Evolutionary conservation across 768 basidiomycete genomes (phyloP).

Genomic region (Agaricus blazei): DNA sequence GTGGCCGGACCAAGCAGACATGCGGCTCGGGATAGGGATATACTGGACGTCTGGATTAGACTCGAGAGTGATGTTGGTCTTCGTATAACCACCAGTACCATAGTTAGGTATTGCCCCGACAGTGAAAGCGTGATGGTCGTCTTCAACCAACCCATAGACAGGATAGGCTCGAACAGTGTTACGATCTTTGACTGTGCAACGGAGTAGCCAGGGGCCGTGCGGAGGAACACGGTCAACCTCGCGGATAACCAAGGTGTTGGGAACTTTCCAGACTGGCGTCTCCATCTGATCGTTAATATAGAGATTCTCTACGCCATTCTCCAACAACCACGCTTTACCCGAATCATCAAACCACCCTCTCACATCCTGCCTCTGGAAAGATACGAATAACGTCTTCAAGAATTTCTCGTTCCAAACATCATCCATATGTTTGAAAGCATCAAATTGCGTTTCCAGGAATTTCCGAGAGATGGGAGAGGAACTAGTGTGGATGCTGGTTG

Average conservation of each 20-base stretch:
- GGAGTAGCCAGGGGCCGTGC: slow-evolving; percentile 25
- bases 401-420: slow-evolving; percentile 30
- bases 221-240: slow-evolving; percentile 16
- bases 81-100: slow-evolving; percentile 25
- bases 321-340: slow-evolving; percentile 22
- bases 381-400: slow-evolving; percentile 23
- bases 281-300: slow-evolving; percentile 5
- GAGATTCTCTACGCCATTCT: slow-evolving; percentile 13
- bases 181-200: not conserved
- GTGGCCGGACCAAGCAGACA: slow-evolving; percentile 26
- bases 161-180: slow-evolving; percentile 15
- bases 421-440: slow-evolving; percentile 20
- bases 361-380: slow-evolving; percentile 19
- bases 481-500: slow-evolving; percentile 22
- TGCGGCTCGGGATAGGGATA: slow-evolving; percentile 47
- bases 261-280: slow-evolving; percentile 8
- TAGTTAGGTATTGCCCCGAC: slow-evolving; percentile 36
- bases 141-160: slow-evolving; percentile 35
- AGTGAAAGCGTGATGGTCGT: slow-evolving; percentile 37
- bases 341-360: slow-evolving; percentile 21
- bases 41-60: slow-evolving; percentile 19
- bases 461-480: slow-evolving; percentile 21
- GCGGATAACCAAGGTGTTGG: slow-evolving; percentile 7
- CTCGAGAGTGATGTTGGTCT: slow-evolving; percentile 25
- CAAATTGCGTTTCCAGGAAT: slow-evolving; percentile 21